Evolutionary conservation across 2,329 filamentous ascomycete species (phyloP), one percentile per base, ranked within the genome.

Genomic region (Rosellinia necatrix): DNA sequence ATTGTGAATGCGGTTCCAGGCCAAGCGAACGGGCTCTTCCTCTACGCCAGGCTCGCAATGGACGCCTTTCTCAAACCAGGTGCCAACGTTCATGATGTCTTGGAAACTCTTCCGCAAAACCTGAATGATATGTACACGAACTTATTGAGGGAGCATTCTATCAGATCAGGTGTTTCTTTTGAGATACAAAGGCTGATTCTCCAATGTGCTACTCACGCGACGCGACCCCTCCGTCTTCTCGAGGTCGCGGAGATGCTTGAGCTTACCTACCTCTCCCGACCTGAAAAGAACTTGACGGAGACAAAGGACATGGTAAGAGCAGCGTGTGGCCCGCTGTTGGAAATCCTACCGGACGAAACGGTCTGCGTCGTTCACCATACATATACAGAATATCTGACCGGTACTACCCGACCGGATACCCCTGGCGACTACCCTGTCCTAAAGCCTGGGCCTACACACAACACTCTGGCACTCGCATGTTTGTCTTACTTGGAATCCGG

Each of bases 41-140:
- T 80, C 4, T 78, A 77, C 55, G 75, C 76, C 1, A 72, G 70
- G 35, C 69, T 79, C 3, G 72, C 74, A 7, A 72, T 78, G 69
- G 75, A 79, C 17, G 65, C 72, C 15, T 67, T 73, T 24, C 61
- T 71, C 8, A 58, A 65, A n/a, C 57, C 61, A 1, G 63, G 62
- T 13, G 66, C 66, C 15, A 50, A 68, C 17, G 38, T 70, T 9
- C 9, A 53, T n/a, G 24, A 58, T 2, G 62, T 74, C 3, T 54
- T 77, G 19, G 32, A 64, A 15, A 30, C 29, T 5, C 66, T 80
- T 0, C 76, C 77, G 3, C 46, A 27, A 1, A 68, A 72, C 49
- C 59, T 78, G 4, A 70, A 74, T 25, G 64, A 67, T 17, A 72
- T 79, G 68, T 79, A 79, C 56, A 68, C 40, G 8, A 13, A 52